Evolutionary conservation across 306 rosid genomes (phyloP).

Genomic region (Casuarina glauca): DNA sequence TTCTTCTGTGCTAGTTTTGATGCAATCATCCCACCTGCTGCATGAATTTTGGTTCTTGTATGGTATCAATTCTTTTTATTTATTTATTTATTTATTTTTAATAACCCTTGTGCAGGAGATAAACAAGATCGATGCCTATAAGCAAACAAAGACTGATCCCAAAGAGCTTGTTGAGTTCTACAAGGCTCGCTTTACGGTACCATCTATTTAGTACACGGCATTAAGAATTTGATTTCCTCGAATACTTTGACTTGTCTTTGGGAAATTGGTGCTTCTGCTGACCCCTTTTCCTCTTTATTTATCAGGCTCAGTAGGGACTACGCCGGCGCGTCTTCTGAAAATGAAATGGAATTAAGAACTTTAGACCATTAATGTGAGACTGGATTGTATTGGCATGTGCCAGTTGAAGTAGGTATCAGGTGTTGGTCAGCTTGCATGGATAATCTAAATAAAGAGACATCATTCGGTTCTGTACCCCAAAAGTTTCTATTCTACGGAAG

Average conservation of each 20-base stretch:
- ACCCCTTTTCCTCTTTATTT: background rate
- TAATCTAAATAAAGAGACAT: background rate
- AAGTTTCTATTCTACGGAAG: background rate
- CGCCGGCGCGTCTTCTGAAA: constrained; percentile 8
- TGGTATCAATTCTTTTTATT: constrained; percentile 6
- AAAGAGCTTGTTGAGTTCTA: constrained; percentile 38
- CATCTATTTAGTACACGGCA: background rate
- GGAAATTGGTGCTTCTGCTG: background rate
- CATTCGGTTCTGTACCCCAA: background rate
- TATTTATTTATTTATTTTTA: too few relatives aligned
- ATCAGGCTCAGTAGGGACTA: constrained; percentile 47
- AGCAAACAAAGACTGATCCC: constrained; percentile 55
- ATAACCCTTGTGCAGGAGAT: constrained; percentile 45
- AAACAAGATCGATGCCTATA: constrained; percentile 66
- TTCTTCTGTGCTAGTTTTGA: background rate
- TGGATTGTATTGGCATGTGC: background rate
- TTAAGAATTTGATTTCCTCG: background rate
- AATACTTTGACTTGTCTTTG: background rate
- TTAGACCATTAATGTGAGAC: background rate
- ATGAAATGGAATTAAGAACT: background rate
- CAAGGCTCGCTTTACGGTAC: constrained; percentile 59
- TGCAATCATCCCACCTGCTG: background rate
- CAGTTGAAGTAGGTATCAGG: background rate
- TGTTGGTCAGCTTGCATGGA: background rate
- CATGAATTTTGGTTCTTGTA: constrained; percentile 1